These are phyloP conservation scores for Linnemannia exigua DNA, from an alignment of 192 early-diverging fungal genomes.

Conservation along the genomic window DNA sequence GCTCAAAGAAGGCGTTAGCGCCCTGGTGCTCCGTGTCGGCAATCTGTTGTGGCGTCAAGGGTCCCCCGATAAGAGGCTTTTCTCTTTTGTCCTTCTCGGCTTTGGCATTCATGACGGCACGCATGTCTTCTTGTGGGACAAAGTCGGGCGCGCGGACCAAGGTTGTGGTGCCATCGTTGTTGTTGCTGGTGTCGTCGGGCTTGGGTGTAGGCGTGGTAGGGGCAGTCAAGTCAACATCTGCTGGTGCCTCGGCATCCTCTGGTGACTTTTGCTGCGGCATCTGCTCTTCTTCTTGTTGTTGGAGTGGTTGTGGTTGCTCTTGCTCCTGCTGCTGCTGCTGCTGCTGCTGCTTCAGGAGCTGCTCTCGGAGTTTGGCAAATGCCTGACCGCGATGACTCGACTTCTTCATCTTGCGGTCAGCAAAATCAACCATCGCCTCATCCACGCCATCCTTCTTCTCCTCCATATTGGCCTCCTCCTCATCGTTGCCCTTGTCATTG, in stretches of 20 bases:
- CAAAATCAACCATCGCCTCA: neutral
- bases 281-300: too few relatives aligned
- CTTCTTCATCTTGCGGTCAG: neutral
- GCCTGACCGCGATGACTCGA: neutral
- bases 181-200: neutral
- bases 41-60: constrained; percentile 26
- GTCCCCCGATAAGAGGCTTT: neutral
- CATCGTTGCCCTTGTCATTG: neutral
- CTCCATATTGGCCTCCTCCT: neutral
- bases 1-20: constrained; percentile 17
- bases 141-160: neutral
- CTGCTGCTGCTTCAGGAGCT: neutral
- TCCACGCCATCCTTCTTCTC: neutral
- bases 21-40: constrained; percentile 33
- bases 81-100: neutral
- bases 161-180: neutral
- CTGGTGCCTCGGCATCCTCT: neutral
- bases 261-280: neutral
- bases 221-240: neutral
- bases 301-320: too few relatives aligned
- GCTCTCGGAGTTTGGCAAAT: neutral
- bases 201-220: neutral
- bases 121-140: constrained; percentile 11
- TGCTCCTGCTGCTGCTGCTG: neutral
- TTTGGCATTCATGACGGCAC: constrained; percentile 1